Base-by-base conservation (phyloP, 2,329 filamentous ascomycete genomes). In the Diplodia intermedia region DNA sequence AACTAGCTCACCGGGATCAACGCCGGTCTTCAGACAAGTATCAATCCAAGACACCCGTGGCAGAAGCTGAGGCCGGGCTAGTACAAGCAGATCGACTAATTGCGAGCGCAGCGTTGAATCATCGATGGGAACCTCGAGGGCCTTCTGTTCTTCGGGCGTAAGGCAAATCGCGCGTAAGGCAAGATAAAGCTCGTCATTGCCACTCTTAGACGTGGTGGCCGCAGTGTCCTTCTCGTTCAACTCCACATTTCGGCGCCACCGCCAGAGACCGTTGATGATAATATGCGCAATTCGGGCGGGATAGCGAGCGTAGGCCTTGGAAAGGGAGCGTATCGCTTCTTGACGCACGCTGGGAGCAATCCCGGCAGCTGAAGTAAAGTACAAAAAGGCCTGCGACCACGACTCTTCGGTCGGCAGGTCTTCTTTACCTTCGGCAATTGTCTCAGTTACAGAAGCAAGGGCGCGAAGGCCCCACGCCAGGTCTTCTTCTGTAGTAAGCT, bases 341-440 rank as follows among this genome's bases (percentile, higher is more conserved):
- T 89, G 88, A 68, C 91, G 89, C 57, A 91, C 82, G 47, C 82
- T 83, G 2, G 89, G 83, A 14, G 90, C 83, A 23, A 92, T 82
- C 14, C 78, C 82, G 15, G 87, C 81, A 1, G 90, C 88, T 55
- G 89, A 89, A 55, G 94, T 86, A 18, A 91, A 82, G 76, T 91
- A 96, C n/a, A 97, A 89, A 69, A 94, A 87, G 2, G 91, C 89
- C 73, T 97, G 91, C 15, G 91, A 89, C 95, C 94, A 99, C 18
- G 89, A 88, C 65, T 87, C 79, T 69, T 85, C 85, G n/a, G 86
- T 82, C 11, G 86, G 80, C 38, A 65, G 66, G 14, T 74, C 70
- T 18, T 68, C 15, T 82, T 82, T 77, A 14, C 84, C 80, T 33
- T 86, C 82, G 14, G 82, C 80, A 3, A 93, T 77, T 20, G 84